Evolutionary conservation across 176 grass and related monocot species (phyloP).

Genomic region (Bonia amplexicaulis): DNA sequence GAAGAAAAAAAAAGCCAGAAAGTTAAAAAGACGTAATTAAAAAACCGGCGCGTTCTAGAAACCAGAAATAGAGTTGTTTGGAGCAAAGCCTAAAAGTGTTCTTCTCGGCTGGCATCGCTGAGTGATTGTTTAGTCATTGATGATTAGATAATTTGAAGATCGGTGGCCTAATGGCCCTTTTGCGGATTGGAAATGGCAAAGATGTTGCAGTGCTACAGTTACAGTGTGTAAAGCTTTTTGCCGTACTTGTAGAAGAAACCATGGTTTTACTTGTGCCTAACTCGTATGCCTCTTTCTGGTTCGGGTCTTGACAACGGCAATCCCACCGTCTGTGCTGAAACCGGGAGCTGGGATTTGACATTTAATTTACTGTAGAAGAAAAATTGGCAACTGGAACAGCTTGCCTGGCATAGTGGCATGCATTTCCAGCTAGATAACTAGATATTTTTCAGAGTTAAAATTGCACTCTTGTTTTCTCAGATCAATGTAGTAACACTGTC

Average conservation of each 20-base stretch:
- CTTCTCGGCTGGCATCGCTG: not conserved
- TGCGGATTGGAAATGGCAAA: not conserved
- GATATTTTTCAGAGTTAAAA: not conserved
- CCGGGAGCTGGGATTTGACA: not conserved
- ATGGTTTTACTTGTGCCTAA: not conserved
- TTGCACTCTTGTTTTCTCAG: not conserved
- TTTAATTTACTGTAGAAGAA: not conserved
- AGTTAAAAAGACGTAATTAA: no score
- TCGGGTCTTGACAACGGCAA: not conserved
- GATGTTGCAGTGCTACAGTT: not conserved
- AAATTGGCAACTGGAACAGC: not conserved
- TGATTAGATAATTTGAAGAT: not conserved
- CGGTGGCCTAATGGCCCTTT: not conserved
- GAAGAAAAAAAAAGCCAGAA: no score
- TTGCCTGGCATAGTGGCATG: not conserved
- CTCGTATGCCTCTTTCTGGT: not conserved
- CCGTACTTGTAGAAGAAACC: not conserved
- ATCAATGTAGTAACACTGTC: not conserved
- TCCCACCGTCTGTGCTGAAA: not conserved
- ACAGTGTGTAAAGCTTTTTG: not conserved
- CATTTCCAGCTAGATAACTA: not conserved
- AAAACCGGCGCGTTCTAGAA: no score
- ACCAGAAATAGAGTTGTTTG: not conserved
- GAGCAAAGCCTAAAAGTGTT: not conserved
- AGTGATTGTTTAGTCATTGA: not conserved